These are phyloP conservation scores for Coemansia sp. DNA, from an alignment of 192 early-diverging fungal species.

Conservation along the genomic window DNA sequence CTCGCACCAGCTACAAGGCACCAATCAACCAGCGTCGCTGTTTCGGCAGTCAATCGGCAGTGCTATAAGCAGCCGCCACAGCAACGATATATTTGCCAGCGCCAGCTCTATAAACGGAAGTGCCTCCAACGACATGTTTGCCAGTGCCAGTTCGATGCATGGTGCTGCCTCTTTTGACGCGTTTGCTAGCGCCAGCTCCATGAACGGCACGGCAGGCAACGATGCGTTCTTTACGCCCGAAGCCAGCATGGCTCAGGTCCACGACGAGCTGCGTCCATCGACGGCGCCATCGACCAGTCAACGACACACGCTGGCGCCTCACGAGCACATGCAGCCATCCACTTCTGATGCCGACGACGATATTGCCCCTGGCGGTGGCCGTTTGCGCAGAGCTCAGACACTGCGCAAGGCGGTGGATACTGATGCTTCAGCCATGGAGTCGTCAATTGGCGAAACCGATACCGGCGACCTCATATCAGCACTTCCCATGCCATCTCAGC, in stretches of 20 bases:
- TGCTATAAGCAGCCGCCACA: conserved; percentile 9
- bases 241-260: conserved; percentile 40
- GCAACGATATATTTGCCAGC: conserved; percentile 34
- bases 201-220: not conserved
- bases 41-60: conserved; percentile 36
- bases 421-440: conserved; percentile 38
- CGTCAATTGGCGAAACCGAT: conserved; percentile 21
- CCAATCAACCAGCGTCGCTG: conserved; percentile 27
- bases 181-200: not conserved
- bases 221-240: conserved; percentile 49
- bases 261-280: conserved; percentile 26
- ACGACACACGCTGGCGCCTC: conserved; percentile 27
- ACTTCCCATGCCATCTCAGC: conserved; percentile 40
- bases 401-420: conserved; percentile 42
- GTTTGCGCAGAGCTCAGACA: conserved; percentile 36
- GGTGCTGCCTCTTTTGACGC: not conserved
- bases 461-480: conserved; percentile 38
- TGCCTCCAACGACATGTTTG: not conserved
- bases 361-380: conserved; percentile 5
- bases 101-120: conserved; percentile 23
- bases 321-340: conserved; percentile 3
- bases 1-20: not conserved
- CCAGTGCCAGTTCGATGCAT: conserved; percentile 1
- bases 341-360: not conserved
- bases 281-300: conserved; percentile 39